Evolutionary conservation across 208 protist genomes (phyloP).

Genomic region (Blastocrithidia nonstop): DNA sequence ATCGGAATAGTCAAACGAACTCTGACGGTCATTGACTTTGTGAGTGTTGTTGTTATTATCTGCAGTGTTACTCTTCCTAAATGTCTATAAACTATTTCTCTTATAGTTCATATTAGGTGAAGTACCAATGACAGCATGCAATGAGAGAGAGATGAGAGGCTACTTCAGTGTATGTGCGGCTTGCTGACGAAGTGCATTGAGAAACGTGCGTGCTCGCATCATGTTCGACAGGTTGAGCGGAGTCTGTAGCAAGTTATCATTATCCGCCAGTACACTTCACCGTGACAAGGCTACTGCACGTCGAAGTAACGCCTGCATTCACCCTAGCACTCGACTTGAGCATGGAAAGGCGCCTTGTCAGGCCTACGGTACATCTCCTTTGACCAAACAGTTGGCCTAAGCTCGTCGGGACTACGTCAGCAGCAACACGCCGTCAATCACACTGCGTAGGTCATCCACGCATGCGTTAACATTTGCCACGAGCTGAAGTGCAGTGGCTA

Average conservation of each 20-base stretch:
- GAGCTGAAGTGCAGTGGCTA: slow-evolving; percentile 42
- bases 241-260: slow-evolving; percentile 46
- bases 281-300: slow-evolving; percentile 54
- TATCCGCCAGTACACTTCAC: slow-evolving; percentile 37
- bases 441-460: slow-evolving; percentile 67
- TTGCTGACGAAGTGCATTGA: slow-evolving; percentile 93
- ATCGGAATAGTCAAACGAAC: no score
- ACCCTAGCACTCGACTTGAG: slow-evolving; percentile 39
- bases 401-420: slow-evolving; percentile 63
- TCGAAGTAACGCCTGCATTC: slow-evolving; percentile 78
- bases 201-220: slow-evolving; percentile 87
- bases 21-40: no score
- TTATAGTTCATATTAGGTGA: no score
- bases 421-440: slow-evolving; percentile 79
- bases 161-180: slow-evolving; percentile 83
- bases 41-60: no score
- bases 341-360: slow-evolving; percentile 88
- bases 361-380: slow-evolving; percentile 57
- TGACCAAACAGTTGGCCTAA: slow-evolving; percentile 69
- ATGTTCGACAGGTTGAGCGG: slow-evolving; percentile 74
- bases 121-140: slow-evolving; percentile 43
- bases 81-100: no score
- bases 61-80: no score
- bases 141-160: slow-evolving; percentile 53
- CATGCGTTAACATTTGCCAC: slow-evolving; percentile 59